phyloP scores from a whole-genome alignment of 257 asterid species.

The Fraxinus pennsylvanica region DNA sequence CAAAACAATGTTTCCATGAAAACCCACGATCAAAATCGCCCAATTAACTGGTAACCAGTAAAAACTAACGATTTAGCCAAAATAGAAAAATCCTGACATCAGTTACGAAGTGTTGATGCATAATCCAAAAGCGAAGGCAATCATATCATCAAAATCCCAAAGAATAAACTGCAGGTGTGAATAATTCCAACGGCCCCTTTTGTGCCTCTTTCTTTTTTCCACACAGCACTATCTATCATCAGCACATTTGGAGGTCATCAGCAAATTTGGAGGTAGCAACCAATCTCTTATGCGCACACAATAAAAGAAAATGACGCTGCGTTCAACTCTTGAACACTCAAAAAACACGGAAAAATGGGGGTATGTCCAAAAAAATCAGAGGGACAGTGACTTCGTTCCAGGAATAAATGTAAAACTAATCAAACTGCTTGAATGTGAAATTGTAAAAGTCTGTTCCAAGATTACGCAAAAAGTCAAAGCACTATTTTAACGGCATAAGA shows the following conservation, averaged over 20 bases:
- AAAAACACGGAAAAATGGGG: conserved; percentile 38
- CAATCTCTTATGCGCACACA: conserved; percentile 12
- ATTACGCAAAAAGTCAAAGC: conserved; percentile 17
- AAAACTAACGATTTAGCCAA: background rate
- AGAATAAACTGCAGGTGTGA: conserved; percentile 8
- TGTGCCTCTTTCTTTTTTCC: conserved; percentile 1
- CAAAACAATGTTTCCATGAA: background rate
- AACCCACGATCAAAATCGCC: conserved; percentile 13
- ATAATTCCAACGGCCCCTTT: conserved; percentile 22
- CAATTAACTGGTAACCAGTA: conserved; percentile 4
- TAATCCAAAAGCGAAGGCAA: background rate
- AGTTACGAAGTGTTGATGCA: background rate
- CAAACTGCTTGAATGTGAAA: conserved; percentile 1
- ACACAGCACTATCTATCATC: conserved; percentile 20
- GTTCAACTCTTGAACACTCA: conserved; percentile 8
- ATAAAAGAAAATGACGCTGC: background rate
- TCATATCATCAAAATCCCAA: background rate
- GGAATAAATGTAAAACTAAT: conserved; percentile 1
- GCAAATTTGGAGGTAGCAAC: conserved; percentile 18
- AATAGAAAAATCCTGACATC: conserved; percentile 18
- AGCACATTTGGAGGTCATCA: conserved; percentile 21
- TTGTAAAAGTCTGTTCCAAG: background rate
- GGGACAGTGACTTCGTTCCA: conserved; percentile 23
- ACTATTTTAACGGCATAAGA: conserved; percentile 5
- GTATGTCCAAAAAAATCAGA: conserved; percentile 13